Evolutionary conservation across 2,329 filamentous ascomycete genomes (phyloP).

Genomic region (Trichoderma asperellum): DNA sequence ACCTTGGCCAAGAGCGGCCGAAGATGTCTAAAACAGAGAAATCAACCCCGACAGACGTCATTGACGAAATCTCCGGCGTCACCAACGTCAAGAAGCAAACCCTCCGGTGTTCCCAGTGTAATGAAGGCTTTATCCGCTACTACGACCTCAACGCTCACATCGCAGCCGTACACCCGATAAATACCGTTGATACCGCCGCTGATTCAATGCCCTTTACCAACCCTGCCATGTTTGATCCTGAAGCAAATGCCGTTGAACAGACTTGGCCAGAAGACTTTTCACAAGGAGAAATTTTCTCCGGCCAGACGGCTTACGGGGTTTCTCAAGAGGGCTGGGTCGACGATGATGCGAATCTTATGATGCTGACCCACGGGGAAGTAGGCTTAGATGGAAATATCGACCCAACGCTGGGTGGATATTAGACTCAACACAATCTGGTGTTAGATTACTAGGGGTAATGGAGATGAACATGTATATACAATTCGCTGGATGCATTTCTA

Average conservation of each 20-base stretch:
- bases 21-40: constrained; percentile 35
- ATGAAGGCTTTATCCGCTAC: constrained; percentile 53
- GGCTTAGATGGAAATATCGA: constrained; percentile 39
- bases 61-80: constrained; percentile 51
- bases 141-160: constrained; percentile 56
- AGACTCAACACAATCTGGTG: not conserved
- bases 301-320: constrained; percentile 40
- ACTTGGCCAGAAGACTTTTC: constrained; percentile 35
- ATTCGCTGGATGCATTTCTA: not conserved
- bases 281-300: constrained; percentile 44
- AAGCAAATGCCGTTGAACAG: constrained; percentile 29
- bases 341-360: constrained; percentile 50
- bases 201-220: not conserved
- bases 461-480: not conserved
- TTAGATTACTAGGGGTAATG: not conserved
- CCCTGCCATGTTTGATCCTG: constrained; percentile 34
- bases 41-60: constrained; percentile 37
- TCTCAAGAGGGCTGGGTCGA: constrained; percentile 49
- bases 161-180: constrained; percentile 36
- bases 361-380: constrained; percentile 41
- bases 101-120: constrained; percentile 52
- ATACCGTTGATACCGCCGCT: not conserved
- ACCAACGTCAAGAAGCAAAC: constrained; percentile 48
- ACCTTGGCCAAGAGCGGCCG: constrained; percentile 65
- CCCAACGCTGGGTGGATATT: constrained; percentile 37